Percentiles rank a stretch among this genome's conserved stretches.
These are phyloP conservation scores for Colletotrichum coccodes DNA, from an alignment of 2,329 filamentous ascomycete genomes.

Conservation along the genomic window DNA sequence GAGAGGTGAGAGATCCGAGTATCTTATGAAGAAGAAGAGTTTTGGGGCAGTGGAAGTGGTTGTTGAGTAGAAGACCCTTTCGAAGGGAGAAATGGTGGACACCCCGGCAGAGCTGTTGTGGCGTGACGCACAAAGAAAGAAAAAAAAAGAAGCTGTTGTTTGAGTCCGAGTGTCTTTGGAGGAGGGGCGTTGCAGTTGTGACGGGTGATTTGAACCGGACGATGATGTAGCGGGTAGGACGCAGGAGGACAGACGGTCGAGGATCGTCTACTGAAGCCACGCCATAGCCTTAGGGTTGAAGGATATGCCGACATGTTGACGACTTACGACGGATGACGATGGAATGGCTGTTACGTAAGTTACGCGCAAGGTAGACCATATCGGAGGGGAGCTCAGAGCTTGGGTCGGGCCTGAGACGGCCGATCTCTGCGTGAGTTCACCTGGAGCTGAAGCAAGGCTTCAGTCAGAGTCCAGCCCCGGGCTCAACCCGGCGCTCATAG, in stretches of 20 bases:
- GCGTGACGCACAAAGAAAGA: conserved; percentile 34
- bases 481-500: background rate
- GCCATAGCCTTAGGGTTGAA: background rate
- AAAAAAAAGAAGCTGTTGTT: conserved; percentile 30
- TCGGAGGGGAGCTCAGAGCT: background rate
- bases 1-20: conserved; percentile 31
- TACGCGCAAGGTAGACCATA: background rate
- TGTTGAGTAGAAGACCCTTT: conserved; percentile 34
- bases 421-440: background rate
- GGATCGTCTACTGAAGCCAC: background rate
- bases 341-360: background rate
- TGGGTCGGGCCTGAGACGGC: background rate
- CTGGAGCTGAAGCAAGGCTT: background rate
- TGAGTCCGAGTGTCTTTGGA: conserved; percentile 21
- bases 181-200: conserved; percentile 28
- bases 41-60: conserved; percentile 36
- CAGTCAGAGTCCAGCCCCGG: background rate
- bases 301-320: background rate
- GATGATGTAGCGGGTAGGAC: background rate
- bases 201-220: conserved; percentile 25
- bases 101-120: conserved; percentile 33
- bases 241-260: background rate
- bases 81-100: conserved; percentile 32
- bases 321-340: background rate
- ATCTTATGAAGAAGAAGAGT: conserved; percentile 32